A percentile compares a stretch with the other conserved stretches of the same genome.
These are phyloP conservation scores for Epicoccum nigrum DNA, from an alignment of 2,329 filamentous ascomycete genomes.

Conservation along the genomic window DNA sequence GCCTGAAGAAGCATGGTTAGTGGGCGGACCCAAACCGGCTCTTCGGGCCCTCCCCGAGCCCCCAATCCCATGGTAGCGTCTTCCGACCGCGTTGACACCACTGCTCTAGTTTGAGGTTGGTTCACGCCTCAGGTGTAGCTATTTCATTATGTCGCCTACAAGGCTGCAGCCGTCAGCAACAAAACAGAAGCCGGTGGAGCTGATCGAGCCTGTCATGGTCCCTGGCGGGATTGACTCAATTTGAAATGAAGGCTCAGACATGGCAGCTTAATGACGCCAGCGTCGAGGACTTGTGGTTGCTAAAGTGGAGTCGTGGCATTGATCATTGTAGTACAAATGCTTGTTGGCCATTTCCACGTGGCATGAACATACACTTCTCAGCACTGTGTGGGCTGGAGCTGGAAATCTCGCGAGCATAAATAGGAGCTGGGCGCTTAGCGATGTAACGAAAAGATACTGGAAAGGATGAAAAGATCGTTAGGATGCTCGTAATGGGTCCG, in stretches of 20 bases:
- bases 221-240: slow-evolving; percentile 12
- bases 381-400: slow-evolving; percentile 7
- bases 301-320: slow-evolving; percentile 15
- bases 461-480: not conserved
- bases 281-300: slow-evolving; percentile 8
- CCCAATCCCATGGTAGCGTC: slow-evolving; percentile 32
- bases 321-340: slow-evolving; percentile 16
- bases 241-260: slow-evolving; percentile 15
- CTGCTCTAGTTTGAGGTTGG: slow-evolving; percentile 6
- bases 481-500: not conserved
- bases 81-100: slow-evolving; percentile 22
- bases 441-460: not conserved
- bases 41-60: slow-evolving; percentile 26
- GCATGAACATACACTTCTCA: slow-evolving; percentile 7
- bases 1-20: slow-evolving; percentile 27
- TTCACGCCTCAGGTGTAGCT: slow-evolving; percentile 20
- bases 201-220: not conserved
- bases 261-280: slow-evolving; percentile 14
- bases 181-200: not conserved
- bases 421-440: slow-evolving; percentile 3
- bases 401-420: not conserved
- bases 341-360: slow-evolving; percentile 15
- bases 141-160: not conserved
- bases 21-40: slow-evolving; percentile 25
- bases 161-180: slow-evolving; percentile 4